Evolutionary conservation across 345 rosid species (phyloP).

Genomic region (Turnera subulata): DNA sequence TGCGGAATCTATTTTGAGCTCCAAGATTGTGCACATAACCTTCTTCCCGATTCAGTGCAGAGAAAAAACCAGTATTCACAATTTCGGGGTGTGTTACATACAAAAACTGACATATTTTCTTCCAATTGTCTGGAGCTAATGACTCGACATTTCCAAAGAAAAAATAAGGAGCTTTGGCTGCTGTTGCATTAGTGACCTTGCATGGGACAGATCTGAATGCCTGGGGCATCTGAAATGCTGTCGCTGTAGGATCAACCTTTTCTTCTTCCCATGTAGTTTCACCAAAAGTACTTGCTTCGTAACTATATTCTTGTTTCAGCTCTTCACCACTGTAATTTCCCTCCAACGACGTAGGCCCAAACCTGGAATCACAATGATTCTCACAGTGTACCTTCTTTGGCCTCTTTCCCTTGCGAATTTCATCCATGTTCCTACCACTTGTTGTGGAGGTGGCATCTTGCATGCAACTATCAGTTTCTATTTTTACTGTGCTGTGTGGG

Average conservation of each 20-base stretch:
- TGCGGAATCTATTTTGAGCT: conserved; percentile 43
- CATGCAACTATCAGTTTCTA: conserved; percentile 39
- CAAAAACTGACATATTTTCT: conserved; percentile 62
- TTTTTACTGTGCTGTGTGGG: conserved; percentile 25
- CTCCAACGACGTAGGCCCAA: conserved; percentile 13
- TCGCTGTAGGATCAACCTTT: conserved; percentile 27
- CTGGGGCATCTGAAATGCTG: conserved; percentile 23
- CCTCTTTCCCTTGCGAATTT: conserved; percentile 54
- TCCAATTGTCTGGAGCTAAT: conserved; percentile 45
- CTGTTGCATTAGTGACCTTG: conserved; percentile 37
- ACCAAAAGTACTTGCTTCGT: conserved; percentile 37
- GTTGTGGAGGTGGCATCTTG: conserved; percentile 20
- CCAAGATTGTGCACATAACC: conserved; percentile 92
- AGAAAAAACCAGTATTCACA: conserved; percentile 54
- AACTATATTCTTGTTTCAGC: conserved; percentile 48
- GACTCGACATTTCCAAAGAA: conserved; percentile 64
- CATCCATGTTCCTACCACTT: conserved; percentile 22
- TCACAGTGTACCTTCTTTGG: conserved; percentile 51
- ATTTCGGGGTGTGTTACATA: conserved; percentile 64
- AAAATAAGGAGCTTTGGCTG: conserved; percentile 70
- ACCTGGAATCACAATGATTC: conserved; percentile 27
- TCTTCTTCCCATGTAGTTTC: conserved; percentile 46
- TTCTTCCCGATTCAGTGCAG: conserved; percentile 72
- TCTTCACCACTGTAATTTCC: conserved; percentile 50
- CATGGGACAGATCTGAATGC: conserved; percentile 38